These are phyloP conservation scores for Chrysanthemum makinoi DNA, from an alignment of 129 eudicot genomes.

Conservation along the genomic window DNA sequence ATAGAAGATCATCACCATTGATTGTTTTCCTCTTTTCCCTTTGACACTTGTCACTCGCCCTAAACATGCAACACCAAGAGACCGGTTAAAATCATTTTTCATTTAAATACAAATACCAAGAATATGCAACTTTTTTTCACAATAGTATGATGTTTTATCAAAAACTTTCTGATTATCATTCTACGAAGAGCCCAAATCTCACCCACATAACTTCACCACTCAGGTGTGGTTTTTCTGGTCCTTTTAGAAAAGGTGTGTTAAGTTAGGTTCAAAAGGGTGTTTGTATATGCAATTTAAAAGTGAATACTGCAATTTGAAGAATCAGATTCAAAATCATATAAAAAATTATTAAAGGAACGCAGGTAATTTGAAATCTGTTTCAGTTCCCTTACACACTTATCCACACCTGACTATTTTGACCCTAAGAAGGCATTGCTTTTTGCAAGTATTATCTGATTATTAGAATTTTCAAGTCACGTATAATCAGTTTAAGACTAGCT, in stretches of 20 bases:
- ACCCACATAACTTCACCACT: not conserved
- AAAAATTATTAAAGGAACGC: too few species aligned
- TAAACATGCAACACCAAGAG: conserved; percentile 31
- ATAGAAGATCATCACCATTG: conserved; percentile 83
- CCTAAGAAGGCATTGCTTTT: too few species aligned
- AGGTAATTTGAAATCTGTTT: too few species aligned
- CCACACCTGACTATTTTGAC: not conserved
- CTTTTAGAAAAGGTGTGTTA: not conserved
- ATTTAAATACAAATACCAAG: not conserved
- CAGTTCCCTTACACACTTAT: too few species aligned
- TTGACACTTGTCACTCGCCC: conserved; percentile 95
- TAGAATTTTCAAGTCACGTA: too few species aligned
- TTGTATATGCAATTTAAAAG: not conserved
- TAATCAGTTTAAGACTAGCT: too few species aligned
- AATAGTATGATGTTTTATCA: too few species aligned
- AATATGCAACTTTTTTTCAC: not conserved
- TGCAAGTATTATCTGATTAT: too few species aligned
- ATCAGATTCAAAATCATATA: not conserved
- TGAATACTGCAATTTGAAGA: not conserved
- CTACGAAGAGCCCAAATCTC: not conserved
- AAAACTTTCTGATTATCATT: too few species aligned
- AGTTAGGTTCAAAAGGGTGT: conserved; percentile 2
- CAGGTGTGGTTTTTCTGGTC: not conserved
- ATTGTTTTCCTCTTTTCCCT: conserved; percentile 89
- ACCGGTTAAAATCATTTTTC: not conserved